Conservation (phyloP, 2,329 filamentous ascomycete species). For the Raffaelea ambrosiae region DNA sequence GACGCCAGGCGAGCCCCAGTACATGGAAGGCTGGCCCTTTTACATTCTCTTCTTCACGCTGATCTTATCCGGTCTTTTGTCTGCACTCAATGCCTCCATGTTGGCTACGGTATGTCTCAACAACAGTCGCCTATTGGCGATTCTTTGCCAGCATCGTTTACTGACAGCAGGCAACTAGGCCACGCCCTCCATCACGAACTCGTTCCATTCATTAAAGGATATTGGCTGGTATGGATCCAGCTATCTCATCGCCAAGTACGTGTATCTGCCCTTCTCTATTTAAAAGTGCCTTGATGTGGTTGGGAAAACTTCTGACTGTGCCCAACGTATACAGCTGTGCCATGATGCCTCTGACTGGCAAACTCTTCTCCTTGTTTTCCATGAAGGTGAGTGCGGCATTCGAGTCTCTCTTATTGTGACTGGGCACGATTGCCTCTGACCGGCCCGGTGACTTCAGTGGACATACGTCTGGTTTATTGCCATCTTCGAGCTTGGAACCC, state of each 20-base stretch:
- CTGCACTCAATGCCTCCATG: conserved; percentile 10
- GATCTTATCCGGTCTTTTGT: background rate
- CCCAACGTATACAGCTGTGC: conserved; percentile 17
- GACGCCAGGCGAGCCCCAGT: too few species aligned
- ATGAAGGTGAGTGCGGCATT: conserved; percentile 32
- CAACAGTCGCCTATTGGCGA: too few species aligned
- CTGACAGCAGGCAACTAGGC: conserved; percentile 3
- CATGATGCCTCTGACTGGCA: conserved; percentile 40
- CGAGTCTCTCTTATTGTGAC: too few species aligned
- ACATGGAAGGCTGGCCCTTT: conserved; percentile 7
- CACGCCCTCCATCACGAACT: conserved; percentile 31
- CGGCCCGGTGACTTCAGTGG: too few species aligned
- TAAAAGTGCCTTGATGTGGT: too few species aligned
- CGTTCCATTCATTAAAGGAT: conserved; percentile 35
- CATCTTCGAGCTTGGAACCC: conserved; percentile 23
- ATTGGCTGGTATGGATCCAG: conserved; percentile 45
- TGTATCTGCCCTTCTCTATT: background rate
- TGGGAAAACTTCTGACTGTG: too few species aligned
- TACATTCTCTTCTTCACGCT: conserved; percentile 3
- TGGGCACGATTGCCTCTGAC: too few species aligned
- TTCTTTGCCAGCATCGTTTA: too few species aligned
- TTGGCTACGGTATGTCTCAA: conserved; percentile 3
- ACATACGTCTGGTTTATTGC: conserved; percentile 30
- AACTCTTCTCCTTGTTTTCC: conserved; percentile 40
- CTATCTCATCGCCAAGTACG: conserved; percentile 35